These are phyloP conservation scores for Rhizoclosmatium sp. DNA, from an alignment of 192 early-diverging fungal species.

Conservation along the genomic window DNA sequence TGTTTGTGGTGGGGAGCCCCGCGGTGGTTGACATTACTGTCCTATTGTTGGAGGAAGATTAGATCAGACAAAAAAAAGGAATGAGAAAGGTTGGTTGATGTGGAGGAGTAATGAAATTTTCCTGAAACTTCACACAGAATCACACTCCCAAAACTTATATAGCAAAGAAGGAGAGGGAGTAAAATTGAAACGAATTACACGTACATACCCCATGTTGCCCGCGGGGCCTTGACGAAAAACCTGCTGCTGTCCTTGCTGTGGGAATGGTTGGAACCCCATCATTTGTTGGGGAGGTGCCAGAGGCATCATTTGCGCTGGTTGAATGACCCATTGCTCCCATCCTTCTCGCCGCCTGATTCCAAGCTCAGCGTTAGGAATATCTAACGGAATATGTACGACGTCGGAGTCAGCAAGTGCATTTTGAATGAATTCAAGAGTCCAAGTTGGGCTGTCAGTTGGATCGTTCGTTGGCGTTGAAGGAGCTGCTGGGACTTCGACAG, in stretches of 20 bases:
- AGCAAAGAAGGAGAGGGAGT: not conserved
- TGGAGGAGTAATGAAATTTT: too few relatives aligned
- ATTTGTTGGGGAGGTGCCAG: not conserved
- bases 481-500: not conserved
- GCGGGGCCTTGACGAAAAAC: conserved; percentile 42
- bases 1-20: conserved; percentile 29
- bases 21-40: conserved; percentile 35
- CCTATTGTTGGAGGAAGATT: not conserved
- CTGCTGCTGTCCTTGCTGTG: not conserved
- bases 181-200: not conserved
- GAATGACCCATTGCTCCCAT: conserved; percentile 87
- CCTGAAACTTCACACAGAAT: too few relatives aligned
- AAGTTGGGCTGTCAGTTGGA: conserved; percentile 33
- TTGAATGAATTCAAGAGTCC: conserved; percentile 40
- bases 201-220: conserved; percentile 29
- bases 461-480: not conserved
- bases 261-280: conserved; percentile 2
- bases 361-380: not conserved
- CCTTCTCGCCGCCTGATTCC: conserved; percentile 62
- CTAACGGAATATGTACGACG: conserved; percentile 59
- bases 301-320: not conserved
- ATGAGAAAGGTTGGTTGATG: not conserved
- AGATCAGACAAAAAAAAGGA: not conserved
- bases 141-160: not conserved
- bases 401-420: conserved; percentile 46